Evolutionary conservation across 345 rosid genomes (phyloP), one percentile per base, ranked within the genome.

Genomic region (Crucihimalaya himalaica): DNA sequence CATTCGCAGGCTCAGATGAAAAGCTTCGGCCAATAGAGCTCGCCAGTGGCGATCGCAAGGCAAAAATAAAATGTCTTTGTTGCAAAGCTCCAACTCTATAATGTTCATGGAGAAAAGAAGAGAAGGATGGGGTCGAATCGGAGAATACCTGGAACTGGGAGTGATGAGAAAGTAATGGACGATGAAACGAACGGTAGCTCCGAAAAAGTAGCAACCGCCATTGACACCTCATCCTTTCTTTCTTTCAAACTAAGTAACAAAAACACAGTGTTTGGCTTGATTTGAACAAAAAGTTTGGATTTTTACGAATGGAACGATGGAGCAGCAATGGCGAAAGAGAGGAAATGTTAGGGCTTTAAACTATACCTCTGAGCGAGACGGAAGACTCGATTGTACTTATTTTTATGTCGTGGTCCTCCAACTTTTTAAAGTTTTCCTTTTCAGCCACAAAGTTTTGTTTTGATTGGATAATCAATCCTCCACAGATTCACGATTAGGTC

Each of bases 1-100:
- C 20, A 6, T 21, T 18, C 12, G 73, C 86, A 21, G 88, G 70
- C 78, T 85, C 88, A 4, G 92, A 81, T 16, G 96, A 83, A 71
- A 85, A 87, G 55, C 37, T 37, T 65, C 73, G 72, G 57, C 62
- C 46, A 42, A 16, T n/a, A 52, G 78, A 40, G 66, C 15, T 70
- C 29, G 37, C 8, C 16, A 50, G 23, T 43, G 31, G 20, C 8
- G 68, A 56, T n/a, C 28, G 37, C 16, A 48, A 46, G 48, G 56
- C 1, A 7, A 14, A 8, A 54, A 75, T 70, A 55, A 11, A 8
- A 14, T 8, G 61, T 64, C 52, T 18, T 46, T 25, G 65, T 63
- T 40, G 67, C 37, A 70, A 53, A 21, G 37, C 29, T 57, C 12
- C 40, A 40, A 70, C 5, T 8, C 65, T 45, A 25, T 72, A 72